Evolutionary conservation across 2,329 filamentous ascomycete species (phyloP), one percentile per base, ranked within the genome.

Genomic region (Setomelanomma holmii): DNA sequence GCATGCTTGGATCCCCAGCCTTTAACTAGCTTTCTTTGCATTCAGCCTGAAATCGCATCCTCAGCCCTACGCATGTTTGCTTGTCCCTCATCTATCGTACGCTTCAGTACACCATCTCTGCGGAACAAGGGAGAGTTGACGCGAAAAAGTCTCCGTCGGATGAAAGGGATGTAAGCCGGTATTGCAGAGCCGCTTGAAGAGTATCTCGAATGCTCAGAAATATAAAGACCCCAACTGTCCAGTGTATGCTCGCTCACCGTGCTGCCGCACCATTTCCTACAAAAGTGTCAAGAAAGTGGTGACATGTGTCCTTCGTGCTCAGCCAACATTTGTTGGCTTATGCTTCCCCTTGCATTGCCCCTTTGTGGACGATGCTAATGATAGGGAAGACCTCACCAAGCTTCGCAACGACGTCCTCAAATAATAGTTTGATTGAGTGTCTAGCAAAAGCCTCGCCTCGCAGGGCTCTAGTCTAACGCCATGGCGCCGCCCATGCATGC

Each of bases 261-360:
- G 45, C 45, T 23, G n/a, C n/a, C 30, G 45, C 45, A 47, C 45
- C 36, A 47, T 40, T 47, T 47, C 24, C 24, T 23, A 40, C n/a
- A 5, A 14, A 35, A n/a, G 22, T 46, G n/a, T 39, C n/a, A 14
- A n/a, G 38, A 22, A 19, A 12, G 19, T 36, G 8, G 33, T 14
- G n/a, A n/a, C n/a, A n/a, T n/a, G n/a, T n/a, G n/a, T n/a, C n/a
- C n/a, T n/a, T n/a, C n/a, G n/a, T n/a, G n/a, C n/a, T n/a, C n/a
- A n/a, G n/a, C n/a, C n/a, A n/a, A n/a, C n/a, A n/a, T n/a, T n/a
- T n/a, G 34, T 30, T 46, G 35, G 24, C 16, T n/a, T 8, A 4
- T 20, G 17, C 23, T 46, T 46, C 34, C 24, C 23, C 44, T 46
- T 30, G 34, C 44, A 46, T 46, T 20, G 38, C 40, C 44, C 44